Conservation (phyloP, 805 yeast genomes). For the Yarrowia phangngaensis region DNA sequence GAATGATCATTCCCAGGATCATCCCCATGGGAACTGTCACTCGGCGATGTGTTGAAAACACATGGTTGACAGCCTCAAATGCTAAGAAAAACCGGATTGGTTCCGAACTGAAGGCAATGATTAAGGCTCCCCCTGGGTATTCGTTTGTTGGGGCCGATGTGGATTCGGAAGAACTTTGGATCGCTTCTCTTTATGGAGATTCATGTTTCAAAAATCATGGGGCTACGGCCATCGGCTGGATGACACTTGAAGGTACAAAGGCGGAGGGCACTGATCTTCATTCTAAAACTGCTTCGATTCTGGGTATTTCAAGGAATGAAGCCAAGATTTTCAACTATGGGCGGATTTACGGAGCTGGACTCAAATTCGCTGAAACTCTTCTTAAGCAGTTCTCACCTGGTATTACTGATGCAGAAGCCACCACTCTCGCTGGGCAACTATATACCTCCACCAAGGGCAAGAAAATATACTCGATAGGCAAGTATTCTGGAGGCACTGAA, state of each 20-base stretch:
- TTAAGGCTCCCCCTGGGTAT: constrained; percentile 84
- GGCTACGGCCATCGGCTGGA: constrained; percentile 97
- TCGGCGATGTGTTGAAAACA: constrained; percentile 91
- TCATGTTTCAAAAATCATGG: constrained; percentile 87
- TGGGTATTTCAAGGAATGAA: constrained; percentile 84
- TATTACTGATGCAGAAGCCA: constrained; percentile 64
- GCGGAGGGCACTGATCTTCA: constrained; percentile 89
- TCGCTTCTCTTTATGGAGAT: constrained; percentile 92
- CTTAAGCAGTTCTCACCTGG: constrained; percentile 77
- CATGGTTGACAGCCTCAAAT: constrained; percentile 97
- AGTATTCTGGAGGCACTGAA: constrained; percentile 77
- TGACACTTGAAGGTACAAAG: constrained; percentile 96
- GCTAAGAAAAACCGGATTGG: constrained; percentile 84
- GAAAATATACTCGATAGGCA: constrained; percentile 31
- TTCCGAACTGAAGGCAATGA: constrained; percentile 83
- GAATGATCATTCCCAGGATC: constrained; percentile 78
- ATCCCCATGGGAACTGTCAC: constrained; percentile 96
- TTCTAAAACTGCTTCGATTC: constrained; percentile 83
- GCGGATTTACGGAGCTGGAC: constrained; percentile 96
- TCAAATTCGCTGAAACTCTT: constrained; percentile 79
- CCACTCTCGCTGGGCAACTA: constrained; percentile 56
- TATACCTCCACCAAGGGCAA: constrained; percentile 83
- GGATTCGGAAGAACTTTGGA: constrained; percentile 97
- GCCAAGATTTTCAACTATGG: constrained; percentile 97
- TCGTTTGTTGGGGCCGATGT: constrained; percentile 97